Conservation (phyloP, 1,284 basidiomycete species). For the Ganoderma sp. region DNA sequence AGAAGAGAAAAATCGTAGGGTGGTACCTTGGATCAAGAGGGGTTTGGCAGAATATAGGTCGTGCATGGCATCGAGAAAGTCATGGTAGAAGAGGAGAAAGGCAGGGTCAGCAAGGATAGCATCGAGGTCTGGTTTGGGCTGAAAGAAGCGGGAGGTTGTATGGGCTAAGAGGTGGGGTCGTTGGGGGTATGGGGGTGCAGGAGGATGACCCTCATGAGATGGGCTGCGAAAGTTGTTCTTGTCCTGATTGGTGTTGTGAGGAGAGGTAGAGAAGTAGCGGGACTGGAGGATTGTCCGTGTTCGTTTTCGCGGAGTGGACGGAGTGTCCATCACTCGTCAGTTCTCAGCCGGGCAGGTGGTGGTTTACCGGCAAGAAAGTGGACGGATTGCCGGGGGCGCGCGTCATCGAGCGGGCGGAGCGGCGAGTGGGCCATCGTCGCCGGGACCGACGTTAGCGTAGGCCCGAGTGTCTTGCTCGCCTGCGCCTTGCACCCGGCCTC, state of each 20-base stretch:
- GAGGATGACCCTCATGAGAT: background rate
- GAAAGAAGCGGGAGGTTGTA: constrained; percentile 21
- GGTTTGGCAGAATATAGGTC: constrained; percentile 34
- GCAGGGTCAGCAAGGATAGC: constrained; percentile 6
- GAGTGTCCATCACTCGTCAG: background rate
- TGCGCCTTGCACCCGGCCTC: background rate
- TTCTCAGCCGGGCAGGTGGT: too few relatives aligned
- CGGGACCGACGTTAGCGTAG: too few relatives aligned
- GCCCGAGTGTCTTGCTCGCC: background rate
- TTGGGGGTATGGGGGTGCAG: background rate
- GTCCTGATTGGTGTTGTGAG: background rate
- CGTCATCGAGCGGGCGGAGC: background rate
- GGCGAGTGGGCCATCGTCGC: background rate
- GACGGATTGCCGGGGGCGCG: background rate
- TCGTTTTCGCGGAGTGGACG: background rate
- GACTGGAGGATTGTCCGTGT: constrained; percentile 1
- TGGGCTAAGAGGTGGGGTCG: background rate
- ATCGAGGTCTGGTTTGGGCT: background rate
- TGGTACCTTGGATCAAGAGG: constrained; percentile 33
- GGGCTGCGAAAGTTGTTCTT: background rate
- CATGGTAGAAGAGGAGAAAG: constrained; percentile 27
- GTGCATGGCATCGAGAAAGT: constrained; percentile 21
- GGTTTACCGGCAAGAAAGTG: too few relatives aligned
- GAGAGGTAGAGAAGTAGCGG: constrained; percentile 13
- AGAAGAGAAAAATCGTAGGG: background rate